phyloP scores from a whole-genome alignment of 495 filamentous ascomycete species.

The Talaromyces wortmannii region DNA sequence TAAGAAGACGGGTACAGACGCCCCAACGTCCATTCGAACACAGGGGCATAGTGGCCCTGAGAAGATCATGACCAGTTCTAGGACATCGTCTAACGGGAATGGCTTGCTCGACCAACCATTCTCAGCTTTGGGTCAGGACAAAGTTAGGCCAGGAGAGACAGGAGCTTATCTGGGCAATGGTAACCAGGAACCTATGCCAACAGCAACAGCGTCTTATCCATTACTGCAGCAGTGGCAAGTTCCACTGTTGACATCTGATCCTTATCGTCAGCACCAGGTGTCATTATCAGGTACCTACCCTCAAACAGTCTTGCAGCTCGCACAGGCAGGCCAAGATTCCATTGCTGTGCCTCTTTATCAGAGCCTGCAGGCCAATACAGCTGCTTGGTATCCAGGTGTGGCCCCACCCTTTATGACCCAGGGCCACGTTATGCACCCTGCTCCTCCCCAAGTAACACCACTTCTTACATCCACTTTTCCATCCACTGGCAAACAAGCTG shows the following conservation, averaged over 20 bases:
- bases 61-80: not conserved
- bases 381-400: not conserved
- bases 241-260: not conserved
- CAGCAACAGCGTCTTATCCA: not conserved
- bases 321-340: not conserved
- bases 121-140: not conserved
- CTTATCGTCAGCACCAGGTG: not conserved
- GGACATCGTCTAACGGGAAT: not conserved
- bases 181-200: not conserved
- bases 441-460: not conserved
- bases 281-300: not conserved
- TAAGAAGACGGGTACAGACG: not conserved
- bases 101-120: not conserved
- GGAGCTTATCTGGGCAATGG: not conserved
- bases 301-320: not conserved
- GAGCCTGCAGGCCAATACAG: not conserved
- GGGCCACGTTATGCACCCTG: not conserved
- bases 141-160: not conserved
- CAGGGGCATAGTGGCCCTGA: not conserved
- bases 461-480: not conserved
- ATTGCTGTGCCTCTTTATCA: not conserved
- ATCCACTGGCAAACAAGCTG: not conserved
- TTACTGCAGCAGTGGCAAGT: conserved; percentile 1
- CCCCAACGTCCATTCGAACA: not conserved
- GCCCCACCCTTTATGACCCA: not conserved